phyloP scores from a whole-genome alignment of 768 basidiomycete species.

The Mrakia gelida region DNA sequence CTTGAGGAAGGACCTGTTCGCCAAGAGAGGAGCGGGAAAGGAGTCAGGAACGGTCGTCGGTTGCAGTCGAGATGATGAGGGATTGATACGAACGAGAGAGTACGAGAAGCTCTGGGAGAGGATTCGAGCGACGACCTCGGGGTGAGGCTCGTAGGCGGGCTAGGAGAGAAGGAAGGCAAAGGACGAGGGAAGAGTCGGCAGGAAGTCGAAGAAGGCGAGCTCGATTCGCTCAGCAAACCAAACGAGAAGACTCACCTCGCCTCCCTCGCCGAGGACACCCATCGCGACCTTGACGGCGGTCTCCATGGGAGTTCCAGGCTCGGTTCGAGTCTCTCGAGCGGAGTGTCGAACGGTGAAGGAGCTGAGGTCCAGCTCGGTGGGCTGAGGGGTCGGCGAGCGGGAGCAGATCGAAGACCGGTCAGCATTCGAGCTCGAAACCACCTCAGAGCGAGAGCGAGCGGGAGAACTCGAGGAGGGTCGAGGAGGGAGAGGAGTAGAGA shows the following conservation, averaged over 20 bases:
- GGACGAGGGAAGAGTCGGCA: neutral
- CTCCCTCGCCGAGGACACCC: conserved; percentile 23
- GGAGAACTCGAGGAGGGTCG: too few species aligned
- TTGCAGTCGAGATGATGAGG: too few species aligned
- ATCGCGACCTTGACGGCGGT: conserved; percentile 30
- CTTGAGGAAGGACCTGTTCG: conserved; percentile 23
- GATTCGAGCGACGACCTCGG: conserved; percentile 27
- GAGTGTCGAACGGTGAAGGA: neutral
- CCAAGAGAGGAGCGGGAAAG: neutral
- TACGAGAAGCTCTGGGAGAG: conserved; percentile 30
- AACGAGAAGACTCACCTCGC: conserved; percentile 9
- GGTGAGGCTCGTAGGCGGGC: conserved; percentile 17
- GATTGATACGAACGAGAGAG: conserved; percentile 19
- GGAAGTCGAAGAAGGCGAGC: neutral
- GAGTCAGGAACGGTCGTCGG: neutral
- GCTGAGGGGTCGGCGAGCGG: neutral
- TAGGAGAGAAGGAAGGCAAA: neutral
- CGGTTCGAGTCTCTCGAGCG: conserved; percentile 17
- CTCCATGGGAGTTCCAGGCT: conserved; percentile 23
- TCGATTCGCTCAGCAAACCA: too few species aligned
- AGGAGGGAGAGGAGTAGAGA: neutral
- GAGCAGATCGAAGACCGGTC: neutral
- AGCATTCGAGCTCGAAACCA: neutral
- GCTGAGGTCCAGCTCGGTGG: neutral
- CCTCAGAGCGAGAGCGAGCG: neutral